Evolutionary conservation across 192 early-diverging fungal species (phyloP), one percentile per base, ranked within the genome.

Genomic region (Linnemannia schmuckeri): DNA sequence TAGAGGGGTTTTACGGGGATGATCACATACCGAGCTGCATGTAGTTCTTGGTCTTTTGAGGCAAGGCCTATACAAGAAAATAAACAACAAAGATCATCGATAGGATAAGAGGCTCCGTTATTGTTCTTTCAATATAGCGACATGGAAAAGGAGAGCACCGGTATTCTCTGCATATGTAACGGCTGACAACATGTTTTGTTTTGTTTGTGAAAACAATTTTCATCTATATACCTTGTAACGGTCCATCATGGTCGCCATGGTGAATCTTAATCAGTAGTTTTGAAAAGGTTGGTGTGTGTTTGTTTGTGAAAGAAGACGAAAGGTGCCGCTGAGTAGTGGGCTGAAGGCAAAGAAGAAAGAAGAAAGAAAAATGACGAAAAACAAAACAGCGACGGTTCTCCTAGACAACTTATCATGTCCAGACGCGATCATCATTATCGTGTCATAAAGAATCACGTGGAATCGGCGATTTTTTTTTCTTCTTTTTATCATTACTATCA

Each of bases 11-110:
- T 57, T 57, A 22, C 20, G 24, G 27, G 7, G 22, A 57, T 20
- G 30, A 66, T 15, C 30, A 6, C 72, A 37, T 72, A 79, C 78
- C 78, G 35, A 79, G 70, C 52, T 79, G 78, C 2, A 72, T 42
- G 78, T 79, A 79, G 78, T 72, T 79, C 44, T 52, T 44, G 18
- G 78, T 41, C 54, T 63, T 73, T 73, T 79, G 78, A 54, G 78
- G 78, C 70, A 79, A 27, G 17, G 54, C 69, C 70, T 72, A 61
- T 0, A 24, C 69, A 70, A 57, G 33, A 54, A 40, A 20, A 30
- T 13, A n/a, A 46, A 20, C 20, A 68, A 71, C 41, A 72, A 37
- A 72, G 27, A 27, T 6, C 30, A 52, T 33, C 46, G 73, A 17
- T 20, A 30, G 0, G 4, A 3, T 27, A 61, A 61, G 24, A 1